Evolutionary conservation across 257 asterid species (phyloP).

Genomic region (Solanum dulcamara): DNA sequence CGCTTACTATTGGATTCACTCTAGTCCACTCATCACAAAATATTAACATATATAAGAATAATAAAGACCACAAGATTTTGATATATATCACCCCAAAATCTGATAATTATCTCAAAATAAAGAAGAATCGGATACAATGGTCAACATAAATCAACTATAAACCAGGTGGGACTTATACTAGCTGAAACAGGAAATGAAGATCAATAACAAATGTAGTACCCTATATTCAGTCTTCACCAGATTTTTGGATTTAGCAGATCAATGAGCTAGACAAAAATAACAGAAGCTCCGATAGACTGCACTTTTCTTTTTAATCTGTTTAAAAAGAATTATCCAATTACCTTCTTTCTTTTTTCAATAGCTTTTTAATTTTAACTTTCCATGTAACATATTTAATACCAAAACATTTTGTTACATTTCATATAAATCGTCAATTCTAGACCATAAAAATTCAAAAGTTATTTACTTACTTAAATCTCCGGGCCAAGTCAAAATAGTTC

Average conservation of each 20-base stretch:
- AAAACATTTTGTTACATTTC: background rate
- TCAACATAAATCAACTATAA: background rate
- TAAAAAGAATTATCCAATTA: background rate
- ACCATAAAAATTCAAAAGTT: background rate
- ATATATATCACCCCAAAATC: background rate
- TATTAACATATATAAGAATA: background rate
- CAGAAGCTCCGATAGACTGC: background rate
- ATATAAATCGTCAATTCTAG: background rate
- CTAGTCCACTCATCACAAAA: constrained; percentile 6
- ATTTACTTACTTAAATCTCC: background rate
- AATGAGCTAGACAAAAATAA: background rate
- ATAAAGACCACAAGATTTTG: background rate
- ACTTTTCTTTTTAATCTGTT: background rate
- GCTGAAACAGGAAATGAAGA: background rate
- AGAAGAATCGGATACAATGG: background rate
- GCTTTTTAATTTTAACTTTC: background rate
- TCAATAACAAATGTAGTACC: background rate
- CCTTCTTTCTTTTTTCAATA: background rate
- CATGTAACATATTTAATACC: background rate
- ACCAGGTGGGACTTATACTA: background rate
- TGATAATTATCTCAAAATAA: background rate
- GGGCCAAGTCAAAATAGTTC: background rate
- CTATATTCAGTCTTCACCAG: background rate
- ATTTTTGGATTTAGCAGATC: background rate
- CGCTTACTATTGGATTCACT: constrained; percentile 23